Evolutionary conservation across 1,284 basidiomycete genomes (phyloP), one percentile per base, ranked within the genome.

Genomic region (Hymenochaete sp.): DNA sequence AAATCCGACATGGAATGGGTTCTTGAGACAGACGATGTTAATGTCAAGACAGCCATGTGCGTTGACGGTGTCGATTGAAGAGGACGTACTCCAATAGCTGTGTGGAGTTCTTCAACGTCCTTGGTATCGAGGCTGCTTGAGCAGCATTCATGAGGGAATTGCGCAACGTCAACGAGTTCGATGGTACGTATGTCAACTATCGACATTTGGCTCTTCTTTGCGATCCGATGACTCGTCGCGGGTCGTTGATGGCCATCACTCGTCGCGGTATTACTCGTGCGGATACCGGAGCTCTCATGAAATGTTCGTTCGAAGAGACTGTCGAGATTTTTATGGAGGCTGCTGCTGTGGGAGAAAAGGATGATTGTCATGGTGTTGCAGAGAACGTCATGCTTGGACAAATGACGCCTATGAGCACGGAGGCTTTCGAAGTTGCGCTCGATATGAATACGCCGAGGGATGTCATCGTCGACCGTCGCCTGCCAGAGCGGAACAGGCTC

Each of bases 161-260:
- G 49, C 82, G 91, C 57, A 76, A 79, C 49, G 95, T 98, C 60
- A 96, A 98, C 66, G 93, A 97, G 67, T 97, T 97, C 67, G 96
- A 97, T 62, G 96, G 95, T 74, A 98, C 95, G 14, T 97, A 98
- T 60, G 95, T 99, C 71, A 98, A 99, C 67, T 98, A 97, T 67
- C 84, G 96, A 45, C 96, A 99, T 64, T 72, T 98, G 46, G 89
- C 93, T 1, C 71, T 99, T 14, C 78, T 99, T 19, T 95, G 92
- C 63, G 96, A 99, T 63, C 74, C 98, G 42, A 99, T 99, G 96
- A 98, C 95, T 10, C 92, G 93, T 58, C 88, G 92, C 48, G 96
- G 96, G 31, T 68, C 79, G 7, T 74, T 98, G 52, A 98, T 98
- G 95, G 92, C 95, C 9, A 98, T 99, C 66, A 98, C 96, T 39